Percentiles rank a stretch among this genome's conserved stretches.
Evolutionary conservation across 2,329 filamentous ascomycete genomes (phyloP).

Genomic region (Alternaria sp.): DNA sequence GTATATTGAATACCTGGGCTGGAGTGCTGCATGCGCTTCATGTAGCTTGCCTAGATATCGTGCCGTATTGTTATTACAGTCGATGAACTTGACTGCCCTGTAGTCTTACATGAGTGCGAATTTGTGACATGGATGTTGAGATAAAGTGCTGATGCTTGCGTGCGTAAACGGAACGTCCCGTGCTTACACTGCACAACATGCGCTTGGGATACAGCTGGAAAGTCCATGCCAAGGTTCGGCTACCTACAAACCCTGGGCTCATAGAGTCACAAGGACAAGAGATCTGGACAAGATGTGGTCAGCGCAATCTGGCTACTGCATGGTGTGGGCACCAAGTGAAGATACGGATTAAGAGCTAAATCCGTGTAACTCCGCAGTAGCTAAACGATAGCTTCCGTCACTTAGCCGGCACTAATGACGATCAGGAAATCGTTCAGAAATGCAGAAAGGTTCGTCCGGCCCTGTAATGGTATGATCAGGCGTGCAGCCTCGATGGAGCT

Average conservation of each 20-base stretch:
- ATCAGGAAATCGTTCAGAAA: not conserved
- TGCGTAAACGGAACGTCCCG: not conserved
- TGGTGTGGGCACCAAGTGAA: not conserved
- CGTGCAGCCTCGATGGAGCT: not conserved
- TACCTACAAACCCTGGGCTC: not conserved
- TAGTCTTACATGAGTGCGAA: not conserved
- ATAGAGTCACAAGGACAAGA: not conserved
- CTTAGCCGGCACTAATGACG: not conserved
- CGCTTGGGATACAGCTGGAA: not conserved
- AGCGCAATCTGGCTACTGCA: not conserved
- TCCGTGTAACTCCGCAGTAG: not conserved
- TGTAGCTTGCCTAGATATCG: conserved; percentile 7
- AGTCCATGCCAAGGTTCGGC: not conserved
- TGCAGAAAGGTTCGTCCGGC: not conserved
- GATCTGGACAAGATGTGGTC: too few relatives aligned
- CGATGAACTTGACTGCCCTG: not conserved
- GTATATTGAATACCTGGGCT: conserved; percentile 13
- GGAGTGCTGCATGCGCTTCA: not conserved
- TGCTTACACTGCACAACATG: not conserved
- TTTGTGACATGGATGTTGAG: not conserved
- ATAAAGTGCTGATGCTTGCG: not conserved
- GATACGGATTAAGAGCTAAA: not conserved
- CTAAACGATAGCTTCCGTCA: not conserved
- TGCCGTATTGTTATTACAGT: not conserved
- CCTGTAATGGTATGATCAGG: not conserved